phyloP scores from a whole-genome alignment of 768 basidiomycete species.

The Hysterangium stoloniferum region DNA sequence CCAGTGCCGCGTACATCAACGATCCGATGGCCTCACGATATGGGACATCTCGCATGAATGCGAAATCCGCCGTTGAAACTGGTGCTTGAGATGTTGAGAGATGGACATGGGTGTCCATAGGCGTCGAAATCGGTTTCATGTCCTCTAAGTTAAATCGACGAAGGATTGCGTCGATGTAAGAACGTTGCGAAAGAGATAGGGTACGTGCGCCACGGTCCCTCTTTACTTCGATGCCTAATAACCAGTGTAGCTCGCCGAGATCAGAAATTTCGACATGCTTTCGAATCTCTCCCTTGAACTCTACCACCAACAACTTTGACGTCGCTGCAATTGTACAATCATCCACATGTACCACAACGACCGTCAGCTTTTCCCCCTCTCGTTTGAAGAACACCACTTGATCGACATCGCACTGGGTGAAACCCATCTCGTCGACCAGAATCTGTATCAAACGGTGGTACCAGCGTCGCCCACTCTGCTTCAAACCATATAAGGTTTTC shows the following conservation, averaged over 20 bases:
- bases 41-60: background rate
- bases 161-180: conserved; percentile 12
- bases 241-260: background rate
- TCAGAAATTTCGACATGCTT: background rate
- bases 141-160: conserved; percentile 14
- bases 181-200: background rate
- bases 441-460: conserved; percentile 27
- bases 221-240: conserved; percentile 5
- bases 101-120: conserved; percentile 13
- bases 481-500: conserved; percentile 30
- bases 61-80: background rate
- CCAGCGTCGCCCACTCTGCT: conserved; percentile 23
- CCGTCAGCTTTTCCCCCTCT: no score
- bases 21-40: conserved; percentile 18
- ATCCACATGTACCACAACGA: conserved; percentile 33
- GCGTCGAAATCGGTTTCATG: conserved; percentile 14
- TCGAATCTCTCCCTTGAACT: conserved; percentile 24
- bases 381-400: no score
- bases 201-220: background rate
- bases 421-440: conserved; percentile 19
- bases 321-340: conserved; percentile 18
- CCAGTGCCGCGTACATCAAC: conserved; percentile 22
- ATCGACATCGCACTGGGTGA: conserved; percentile 13
- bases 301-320: conserved; percentile 7
- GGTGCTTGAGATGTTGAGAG: background rate